These are phyloP conservation scores for Saccharomycopsis capsularis DNA, from an alignment of 805 yeast genomes.

Conservation along the genomic window DNA sequence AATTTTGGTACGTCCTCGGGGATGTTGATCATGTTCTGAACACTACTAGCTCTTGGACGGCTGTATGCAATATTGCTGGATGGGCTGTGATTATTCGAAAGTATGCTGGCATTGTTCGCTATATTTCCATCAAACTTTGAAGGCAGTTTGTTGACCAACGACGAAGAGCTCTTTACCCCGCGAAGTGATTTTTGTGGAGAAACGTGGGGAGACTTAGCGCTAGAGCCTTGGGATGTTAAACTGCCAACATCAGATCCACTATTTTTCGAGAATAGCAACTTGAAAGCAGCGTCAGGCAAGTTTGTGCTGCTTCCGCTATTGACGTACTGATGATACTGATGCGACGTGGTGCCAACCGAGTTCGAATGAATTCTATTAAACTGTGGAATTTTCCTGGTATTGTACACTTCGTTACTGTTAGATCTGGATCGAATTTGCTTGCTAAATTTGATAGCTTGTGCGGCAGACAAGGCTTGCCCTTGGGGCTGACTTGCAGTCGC, in stretches of 20 bases:
- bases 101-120: no score
- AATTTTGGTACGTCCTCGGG: no score
- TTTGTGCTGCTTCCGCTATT: constrained; percentile 4
- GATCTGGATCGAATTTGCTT: constrained; percentile 7
- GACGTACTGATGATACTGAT: background rate
- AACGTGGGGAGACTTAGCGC: background rate
- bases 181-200: background rate
- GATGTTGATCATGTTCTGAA: constrained; percentile 20
- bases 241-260: background rate
- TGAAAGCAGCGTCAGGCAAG: constrained; percentile 6
- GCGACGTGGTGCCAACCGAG: constrained; percentile 13
- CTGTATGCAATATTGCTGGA: background rate
- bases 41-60: constrained; percentile 13
- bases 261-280: background rate
- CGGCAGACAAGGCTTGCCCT: background rate
- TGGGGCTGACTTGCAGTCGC: no score
- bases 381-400: background rate
- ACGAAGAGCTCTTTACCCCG: background rate
- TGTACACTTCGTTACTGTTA: constrained; percentile 9
- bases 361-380: constrained; percentile 17
- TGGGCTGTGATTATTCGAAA: no score
- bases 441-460: no score
- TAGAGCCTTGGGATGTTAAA: background rate
- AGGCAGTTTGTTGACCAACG: no score
- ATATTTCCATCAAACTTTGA: no score